Evolutionary conservation across 1,139 yeast genomes (phyloP), one percentile per base, ranked within the genome.

Genomic region (Taiozyma onychis): DNA sequence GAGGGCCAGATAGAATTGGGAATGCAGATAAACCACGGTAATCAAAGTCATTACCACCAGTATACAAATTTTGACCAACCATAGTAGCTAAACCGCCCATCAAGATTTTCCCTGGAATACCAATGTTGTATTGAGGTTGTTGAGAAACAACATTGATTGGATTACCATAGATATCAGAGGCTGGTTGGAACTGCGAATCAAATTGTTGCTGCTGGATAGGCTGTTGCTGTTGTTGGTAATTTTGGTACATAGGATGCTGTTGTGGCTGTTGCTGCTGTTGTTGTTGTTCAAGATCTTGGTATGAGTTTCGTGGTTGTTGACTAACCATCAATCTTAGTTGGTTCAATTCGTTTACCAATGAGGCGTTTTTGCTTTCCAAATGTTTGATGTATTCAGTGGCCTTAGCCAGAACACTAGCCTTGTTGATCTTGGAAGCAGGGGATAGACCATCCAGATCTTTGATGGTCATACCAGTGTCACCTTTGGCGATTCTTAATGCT

Each of bases 331-430:
- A 69, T 57, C 77, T 78, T 56, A 85, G 70, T 44, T 74, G 77
- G 14, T 70, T 61, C 56, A 82, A 76, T 60, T 88, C 91, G 49
- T 75, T 70, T 46, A 67, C 66, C 54, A 88, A 72, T 13, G 70
- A 61, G 1, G 72, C 74, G 63, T 88, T 88, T 60, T 86, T 85
- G 48, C 69, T 70, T 64, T 90, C 96, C 63, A 91, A 74, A 66
- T 89, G 96, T 59, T 79, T 76, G 60, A 90, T 90, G 65, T 90
- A 90, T 66, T 90, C 97, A 3, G 95, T 86, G 4, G 97, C 96
- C 64, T 90, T 88, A 47, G 89, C 78, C 57, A 90, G 75, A 26
- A 90, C 90, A 46, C 88, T 84, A 8, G 97, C 97, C 66, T 90
- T 90, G 69, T 89, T 90, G 59, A 90, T 74, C 64, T 88, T 88